Conservation (phyloP, 495 filamentous ascomycete genomes). For the Penicillium coffeae region DNA sequence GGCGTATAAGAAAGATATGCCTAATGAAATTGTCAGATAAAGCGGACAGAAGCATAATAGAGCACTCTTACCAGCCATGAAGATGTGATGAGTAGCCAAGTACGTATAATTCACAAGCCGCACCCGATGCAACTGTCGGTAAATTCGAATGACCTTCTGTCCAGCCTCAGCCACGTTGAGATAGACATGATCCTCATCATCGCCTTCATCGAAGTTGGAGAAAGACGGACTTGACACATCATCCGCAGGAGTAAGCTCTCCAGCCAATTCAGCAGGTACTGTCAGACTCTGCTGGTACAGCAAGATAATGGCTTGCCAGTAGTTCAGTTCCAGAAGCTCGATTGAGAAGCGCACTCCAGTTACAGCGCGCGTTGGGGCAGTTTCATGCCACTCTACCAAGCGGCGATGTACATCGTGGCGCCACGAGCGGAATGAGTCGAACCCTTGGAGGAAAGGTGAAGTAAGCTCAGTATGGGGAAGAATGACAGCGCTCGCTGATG, state of each 20-base stretch:
- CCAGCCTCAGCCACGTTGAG: constrained; percentile 93
- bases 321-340: constrained; percentile 88
- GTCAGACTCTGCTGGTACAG: constrained; percentile 88
- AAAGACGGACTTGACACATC: constrained; percentile 60
- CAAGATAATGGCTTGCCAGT: constrained; percentile 98
- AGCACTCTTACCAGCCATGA: constrained; percentile 72
- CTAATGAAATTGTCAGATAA: constrained; percentile 30
- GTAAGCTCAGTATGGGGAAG: constrained; percentile 75
- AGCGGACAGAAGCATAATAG: neutral
- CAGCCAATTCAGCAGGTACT: constrained; percentile 78
- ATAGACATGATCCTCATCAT: constrained; percentile 87
- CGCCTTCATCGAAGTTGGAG: constrained; percentile 55
- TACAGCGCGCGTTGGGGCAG: constrained; percentile 68
- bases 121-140: constrained; percentile 82
- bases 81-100: constrained; percentile 93
- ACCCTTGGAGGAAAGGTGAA: constrained; percentile 80
- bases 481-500: constrained; percentile 57
- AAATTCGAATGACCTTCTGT: constrained; percentile 85
- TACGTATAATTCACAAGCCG: constrained; percentile 94
- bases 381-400: constrained; percentile 81
- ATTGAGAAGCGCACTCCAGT: constrained; percentile 83
- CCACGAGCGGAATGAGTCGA: constrained; percentile 85
- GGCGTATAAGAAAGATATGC: constrained; percentile 93
- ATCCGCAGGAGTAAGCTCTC: constrained; percentile 68
- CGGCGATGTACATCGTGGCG: constrained; percentile 81